Percentiles rank a stretch among this genome's conserved stretches.
Evolutionary conservation across 2,329 filamentous ascomycete genomes (phyloP).

Genomic region (Colletotrichum tropicale): DNA sequence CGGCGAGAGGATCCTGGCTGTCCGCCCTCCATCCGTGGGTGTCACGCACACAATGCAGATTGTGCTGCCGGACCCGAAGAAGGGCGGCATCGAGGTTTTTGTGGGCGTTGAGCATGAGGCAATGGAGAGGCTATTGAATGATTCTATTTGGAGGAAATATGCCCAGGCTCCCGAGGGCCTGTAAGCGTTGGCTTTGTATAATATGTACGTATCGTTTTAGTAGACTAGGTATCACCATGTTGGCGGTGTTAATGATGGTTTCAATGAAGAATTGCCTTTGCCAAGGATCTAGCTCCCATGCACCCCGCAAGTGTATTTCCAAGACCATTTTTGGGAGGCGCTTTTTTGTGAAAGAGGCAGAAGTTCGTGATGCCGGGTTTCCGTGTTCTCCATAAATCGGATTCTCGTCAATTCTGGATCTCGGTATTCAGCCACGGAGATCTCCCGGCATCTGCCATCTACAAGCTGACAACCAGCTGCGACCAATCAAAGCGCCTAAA

Average conservation of each 20-base stretch:
- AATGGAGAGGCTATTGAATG: conserved; percentile 29
- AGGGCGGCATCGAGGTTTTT: conserved; percentile 37
- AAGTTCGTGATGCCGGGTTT: neutral
- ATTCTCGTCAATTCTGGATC: neutral
- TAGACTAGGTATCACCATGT: neutral
- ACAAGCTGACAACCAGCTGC: neutral
- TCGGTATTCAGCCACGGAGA: conserved; percentile 3
- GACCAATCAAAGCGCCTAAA: neutral
- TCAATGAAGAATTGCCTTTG: neutral
- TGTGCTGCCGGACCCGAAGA: conserved; percentile 33
- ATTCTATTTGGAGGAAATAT: conserved; percentile 27
- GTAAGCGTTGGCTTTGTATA: neutral
- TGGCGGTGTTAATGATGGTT: neutral
- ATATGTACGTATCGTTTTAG: neutral
- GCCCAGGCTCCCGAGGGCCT: neutral
- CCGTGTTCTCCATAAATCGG: neutral
- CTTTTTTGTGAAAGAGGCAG: neutral
- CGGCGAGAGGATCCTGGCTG: conserved; percentile 27
- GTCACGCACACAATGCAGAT: conserved; percentile 35
- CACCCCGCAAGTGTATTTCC: neutral
- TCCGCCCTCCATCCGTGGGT: conserved; percentile 34
- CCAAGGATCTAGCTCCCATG: neutral
- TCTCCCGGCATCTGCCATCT: conserved; percentile 8
- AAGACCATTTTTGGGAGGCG: neutral
- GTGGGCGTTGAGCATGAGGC: conserved; percentile 33